Evolutionary conservation across 352 stramenopile genomes (phyloP).

Genomic region (Globisporangium okanoganense): DNA sequence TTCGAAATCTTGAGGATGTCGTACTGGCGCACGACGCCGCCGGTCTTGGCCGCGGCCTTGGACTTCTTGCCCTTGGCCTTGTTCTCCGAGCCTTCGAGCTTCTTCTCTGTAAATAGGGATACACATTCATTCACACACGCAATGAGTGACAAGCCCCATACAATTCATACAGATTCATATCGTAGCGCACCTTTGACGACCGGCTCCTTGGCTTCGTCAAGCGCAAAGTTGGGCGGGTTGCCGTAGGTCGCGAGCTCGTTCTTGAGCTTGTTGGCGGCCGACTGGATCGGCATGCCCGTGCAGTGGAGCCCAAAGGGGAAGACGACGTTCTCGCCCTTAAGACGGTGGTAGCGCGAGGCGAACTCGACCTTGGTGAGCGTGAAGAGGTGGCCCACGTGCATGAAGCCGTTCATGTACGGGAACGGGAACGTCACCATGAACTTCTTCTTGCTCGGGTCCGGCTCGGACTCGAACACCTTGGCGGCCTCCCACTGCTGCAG

Average conservation of each 20-base stretch:
- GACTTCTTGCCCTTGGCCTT: constrained; percentile 96
- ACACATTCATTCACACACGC: neutral
- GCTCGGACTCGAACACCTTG: constrained; percentile 90
- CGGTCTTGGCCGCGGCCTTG: constrained; percentile 98
- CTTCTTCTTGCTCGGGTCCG: constrained; percentile 84
- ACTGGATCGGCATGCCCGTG: constrained; percentile 99
- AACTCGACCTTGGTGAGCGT: constrained; percentile 98
- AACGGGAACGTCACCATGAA: constrained; percentile 99
- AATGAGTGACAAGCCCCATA: constrained; percentile 4
- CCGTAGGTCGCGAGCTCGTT: constrained; percentile 94
- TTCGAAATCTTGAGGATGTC: constrained; percentile 96
- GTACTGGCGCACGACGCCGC: constrained; percentile 96
- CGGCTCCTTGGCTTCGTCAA: constrained; percentile 34
- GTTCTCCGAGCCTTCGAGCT: constrained; percentile 75
- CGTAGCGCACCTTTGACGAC: constrained; percentile 17
- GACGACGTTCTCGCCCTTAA: constrained; percentile 98
- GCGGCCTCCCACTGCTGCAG: constrained; percentile 86
- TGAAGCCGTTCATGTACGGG: constrained; percentile 99
- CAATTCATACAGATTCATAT: neutral
- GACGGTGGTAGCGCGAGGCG: constrained; percentile 89
- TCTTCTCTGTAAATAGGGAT: constrained; percentile 46
- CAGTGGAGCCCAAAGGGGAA: constrained; percentile 99
- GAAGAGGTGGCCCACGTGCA: constrained; percentile 98
- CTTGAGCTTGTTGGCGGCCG: constrained; percentile 99
- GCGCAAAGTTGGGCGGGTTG: constrained; percentile 92